phyloP scores from a whole-genome alignment of 495 filamentous ascomycete species.

The Evansstolkia leycettana region DNA sequence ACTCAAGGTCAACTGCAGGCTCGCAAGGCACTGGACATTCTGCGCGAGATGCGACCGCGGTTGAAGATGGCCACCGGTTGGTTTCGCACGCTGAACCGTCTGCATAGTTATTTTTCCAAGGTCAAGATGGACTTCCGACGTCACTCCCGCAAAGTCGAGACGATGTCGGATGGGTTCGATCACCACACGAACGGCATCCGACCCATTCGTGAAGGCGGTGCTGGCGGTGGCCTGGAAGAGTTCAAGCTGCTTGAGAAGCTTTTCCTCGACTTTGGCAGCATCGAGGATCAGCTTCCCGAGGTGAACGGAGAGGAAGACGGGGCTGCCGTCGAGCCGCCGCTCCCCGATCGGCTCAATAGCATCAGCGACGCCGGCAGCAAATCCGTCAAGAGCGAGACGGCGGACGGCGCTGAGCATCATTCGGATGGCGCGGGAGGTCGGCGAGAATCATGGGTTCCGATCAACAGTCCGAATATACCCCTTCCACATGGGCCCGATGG shows the following conservation, averaged over 20 bases:
- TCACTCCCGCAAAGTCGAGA: constrained; percentile 30
- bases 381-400: constrained; percentile 29
- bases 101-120: constrained; percentile 54
- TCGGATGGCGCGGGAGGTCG: constrained; percentile 23
- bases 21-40: constrained; percentile 38
- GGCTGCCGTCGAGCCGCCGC: constrained; percentile 11
- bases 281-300: constrained; percentile 33
- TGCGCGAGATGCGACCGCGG: constrained; percentile 51
- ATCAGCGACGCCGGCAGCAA: constrained; percentile 31
- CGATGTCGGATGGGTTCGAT: constrained; percentile 22
- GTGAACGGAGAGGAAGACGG: constrained; percentile 20
- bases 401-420: constrained; percentile 20
- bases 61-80: constrained; percentile 63
- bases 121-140: constrained; percentile 49
- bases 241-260: constrained; percentile 50
- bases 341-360: constrained; percentile 22
- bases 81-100: constrained; percentile 51
- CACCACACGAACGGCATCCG: constrained; percentile 26
- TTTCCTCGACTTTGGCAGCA: constrained; percentile 43
- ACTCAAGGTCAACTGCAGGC: constrained; percentile 26
- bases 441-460: constrained; percentile 33
- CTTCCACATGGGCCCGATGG: constrained; percentile 23
- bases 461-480: constrained; percentile 30
- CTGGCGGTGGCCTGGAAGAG: constrained; percentile 58
- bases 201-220: constrained; percentile 36